phyloP scores from a whole-genome alignment of 345 rosid genomes.

The Isatis tinctoria region DNA sequence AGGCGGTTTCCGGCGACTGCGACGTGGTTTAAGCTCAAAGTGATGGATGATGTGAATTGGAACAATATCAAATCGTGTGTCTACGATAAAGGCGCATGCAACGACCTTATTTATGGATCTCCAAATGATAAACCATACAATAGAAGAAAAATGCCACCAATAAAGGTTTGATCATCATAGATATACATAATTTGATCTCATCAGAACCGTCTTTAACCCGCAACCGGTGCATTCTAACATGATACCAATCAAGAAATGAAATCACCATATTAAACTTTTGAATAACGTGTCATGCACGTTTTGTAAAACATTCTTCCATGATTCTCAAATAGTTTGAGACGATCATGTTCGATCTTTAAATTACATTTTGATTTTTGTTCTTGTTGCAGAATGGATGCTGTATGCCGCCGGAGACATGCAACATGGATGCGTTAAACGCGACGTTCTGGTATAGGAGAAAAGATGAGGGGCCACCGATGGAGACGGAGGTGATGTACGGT shows the following conservation, averaged over 20 bases:
- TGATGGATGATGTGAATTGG: slow-evolving; percentile 46
- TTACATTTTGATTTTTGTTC: not conserved
- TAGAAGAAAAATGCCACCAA: slow-evolving; percentile 38
- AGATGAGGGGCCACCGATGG: slow-evolving; percentile 19
- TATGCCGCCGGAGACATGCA: slow-evolving; percentile 57
- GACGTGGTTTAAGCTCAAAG: slow-evolving; percentile 50
- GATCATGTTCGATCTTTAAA: not conserved
- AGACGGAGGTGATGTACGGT: slow-evolving; percentile 6
- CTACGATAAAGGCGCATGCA: slow-evolving; percentile 43
- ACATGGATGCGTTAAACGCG: slow-evolving; percentile 55
- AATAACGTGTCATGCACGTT: not conserved
- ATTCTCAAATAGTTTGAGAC: not conserved
- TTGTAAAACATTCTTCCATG: not conserved
- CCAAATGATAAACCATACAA: slow-evolving; percentile 32
- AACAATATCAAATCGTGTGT: slow-evolving; percentile 58
- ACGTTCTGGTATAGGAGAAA: slow-evolving; percentile 52
- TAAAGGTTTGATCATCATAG: slow-evolving; percentile 49
- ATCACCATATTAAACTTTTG: not conserved
- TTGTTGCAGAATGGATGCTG: slow-evolving; percentile 73
- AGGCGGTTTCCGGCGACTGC: slow-evolving; percentile 48
- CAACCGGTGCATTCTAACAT: not conserved
- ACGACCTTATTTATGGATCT: slow-evolving; percentile 31
- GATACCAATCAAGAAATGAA: not conserved
- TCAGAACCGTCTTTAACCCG: not conserved
- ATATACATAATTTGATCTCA: not conserved